Evolutionary conservation across 2,329 filamentous ascomycete genomes (phyloP).

Genomic region (Purpureocillium takamizusanense): DNA sequence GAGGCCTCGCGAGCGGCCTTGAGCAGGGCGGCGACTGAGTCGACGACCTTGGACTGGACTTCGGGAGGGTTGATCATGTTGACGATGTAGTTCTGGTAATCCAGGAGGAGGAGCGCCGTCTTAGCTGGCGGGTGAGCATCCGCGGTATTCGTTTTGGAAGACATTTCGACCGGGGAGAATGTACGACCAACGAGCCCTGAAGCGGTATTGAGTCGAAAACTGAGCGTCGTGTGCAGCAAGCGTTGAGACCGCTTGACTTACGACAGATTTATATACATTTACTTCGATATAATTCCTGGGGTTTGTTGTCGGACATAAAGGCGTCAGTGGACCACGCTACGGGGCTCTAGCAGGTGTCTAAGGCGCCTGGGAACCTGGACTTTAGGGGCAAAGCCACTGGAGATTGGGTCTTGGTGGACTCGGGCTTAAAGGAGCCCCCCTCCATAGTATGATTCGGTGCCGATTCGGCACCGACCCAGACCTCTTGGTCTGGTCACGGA

Average conservation of each 20-base stretch:
- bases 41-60: conserved; percentile 1
- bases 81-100: conserved; percentile 7
- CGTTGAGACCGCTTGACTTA: too few species aligned
- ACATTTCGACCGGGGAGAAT: not conserved
- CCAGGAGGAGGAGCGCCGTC: conserved; percentile 7
- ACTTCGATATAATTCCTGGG: not conserved
- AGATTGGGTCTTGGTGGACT: too few species aligned
- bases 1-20: conserved; percentile 4
- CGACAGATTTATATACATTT: not conserved
- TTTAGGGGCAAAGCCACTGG: not conserved
- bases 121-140: conserved; percentile 4
- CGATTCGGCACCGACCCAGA: not conserved
- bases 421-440: too few species aligned
- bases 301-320: not conserved
- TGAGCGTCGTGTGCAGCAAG: too few species aligned
- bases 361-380: too few species aligned
- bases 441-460: not conserved
- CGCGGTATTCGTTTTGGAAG: not conserved
- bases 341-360: too few species aligned
- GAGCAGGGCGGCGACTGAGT: conserved; percentile 2
- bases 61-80: conserved; percentile 5
- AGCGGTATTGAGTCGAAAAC: not conserved
- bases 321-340: too few species aligned
- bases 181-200: too few species aligned
- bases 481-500: too few species aligned